These are phyloP conservation scores for Salisapilia sapeloensis DNA, from an alignment of 352 stramenopile genomes.

Conservation along the genomic window DNA sequence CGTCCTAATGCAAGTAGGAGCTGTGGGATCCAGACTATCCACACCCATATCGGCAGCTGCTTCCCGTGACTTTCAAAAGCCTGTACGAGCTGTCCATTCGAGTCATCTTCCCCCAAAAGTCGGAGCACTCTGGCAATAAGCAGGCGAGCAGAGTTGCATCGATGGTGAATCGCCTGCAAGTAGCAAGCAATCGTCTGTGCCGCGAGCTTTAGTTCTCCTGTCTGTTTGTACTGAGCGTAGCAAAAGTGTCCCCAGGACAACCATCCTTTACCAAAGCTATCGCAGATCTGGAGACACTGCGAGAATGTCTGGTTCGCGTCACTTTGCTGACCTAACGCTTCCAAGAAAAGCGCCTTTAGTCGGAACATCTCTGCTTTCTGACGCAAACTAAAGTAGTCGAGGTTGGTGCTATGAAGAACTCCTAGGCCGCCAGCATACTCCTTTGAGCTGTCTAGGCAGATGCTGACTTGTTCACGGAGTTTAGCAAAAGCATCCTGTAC, in stretches of 20 bases:
- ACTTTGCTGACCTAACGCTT: slow-evolving; percentile 49
- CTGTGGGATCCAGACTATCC: slow-evolving; percentile 98
- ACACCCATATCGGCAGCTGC: slow-evolving; percentile 94
- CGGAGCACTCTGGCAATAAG: slow-evolving; percentile 86
- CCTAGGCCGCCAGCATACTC: slow-evolving; percentile 78
- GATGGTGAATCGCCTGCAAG: slow-evolving; percentile 85
- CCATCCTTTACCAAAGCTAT: slow-evolving; percentile 89
- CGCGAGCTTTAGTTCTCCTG: slow-evolving; percentile 55
- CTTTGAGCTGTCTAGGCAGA: slow-evolving; percentile 81
- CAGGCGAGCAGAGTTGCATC: slow-evolving; percentile 72
- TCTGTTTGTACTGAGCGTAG: slow-evolving; percentile 66
- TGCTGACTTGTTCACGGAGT: slow-evolving; percentile 84
- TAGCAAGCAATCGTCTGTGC: slow-evolving; percentile 88
- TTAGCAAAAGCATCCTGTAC: slow-evolving; percentile 88
- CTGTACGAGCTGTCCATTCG: slow-evolving; percentile 44
- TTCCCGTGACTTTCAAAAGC: slow-evolving; percentile 89
- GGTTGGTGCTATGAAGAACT: slow-evolving; percentile 88
- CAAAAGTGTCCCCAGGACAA: slow-evolving; percentile 89
- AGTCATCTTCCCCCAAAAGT: slow-evolving; percentile 82
- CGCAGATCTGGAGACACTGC: slow-evolving; percentile 82
- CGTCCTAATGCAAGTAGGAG: slow-evolving; percentile 90
- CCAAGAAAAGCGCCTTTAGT: slow-evolving; percentile 82
- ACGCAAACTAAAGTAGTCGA: slow-evolving; percentile 84
- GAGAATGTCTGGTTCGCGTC: slow-evolving; percentile 87
- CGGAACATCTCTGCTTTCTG: slow-evolving; percentile 89